Evolutionary conservation across 495 filamentous ascomycete genomes (phyloP).

Genomic region (Neurospora pannonica): DNA sequence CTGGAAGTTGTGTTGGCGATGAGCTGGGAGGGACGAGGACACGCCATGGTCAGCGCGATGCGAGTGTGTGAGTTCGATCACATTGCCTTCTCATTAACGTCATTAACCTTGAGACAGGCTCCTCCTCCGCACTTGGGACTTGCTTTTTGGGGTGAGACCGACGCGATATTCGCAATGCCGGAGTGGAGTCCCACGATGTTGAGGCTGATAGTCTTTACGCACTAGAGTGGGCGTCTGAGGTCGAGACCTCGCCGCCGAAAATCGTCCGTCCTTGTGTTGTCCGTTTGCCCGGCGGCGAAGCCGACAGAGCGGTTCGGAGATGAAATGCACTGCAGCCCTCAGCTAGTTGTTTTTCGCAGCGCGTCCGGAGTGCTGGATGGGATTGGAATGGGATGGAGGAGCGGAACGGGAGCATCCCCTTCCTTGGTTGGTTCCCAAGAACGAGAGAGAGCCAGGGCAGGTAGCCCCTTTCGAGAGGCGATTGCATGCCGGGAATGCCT

Average conservation of each 20-base stretch:
- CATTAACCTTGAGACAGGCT: not conserved
- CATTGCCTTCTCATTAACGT: not conserved
- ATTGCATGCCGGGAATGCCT: not conserved
- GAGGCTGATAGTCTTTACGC: not conserved
- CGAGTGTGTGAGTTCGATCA: not conserved
- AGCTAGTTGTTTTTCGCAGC: not conserved
- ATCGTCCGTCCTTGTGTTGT: not conserved
- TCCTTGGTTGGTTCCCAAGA: not conserved
- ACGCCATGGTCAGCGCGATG: not conserved
- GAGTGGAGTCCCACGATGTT: not conserved
- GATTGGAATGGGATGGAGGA: not conserved
- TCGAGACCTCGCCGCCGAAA: not conserved
- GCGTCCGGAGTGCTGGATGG: not conserved
- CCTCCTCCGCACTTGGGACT: not conserved
- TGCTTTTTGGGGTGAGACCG: not conserved
- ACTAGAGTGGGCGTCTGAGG: not conserved
- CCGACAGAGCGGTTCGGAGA: not conserved
- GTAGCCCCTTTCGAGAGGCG: not conserved
- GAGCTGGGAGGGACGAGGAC: not conserved
- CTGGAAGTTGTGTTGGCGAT: not conserved
- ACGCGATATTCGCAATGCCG: not conserved
- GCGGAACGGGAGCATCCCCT: not conserved
- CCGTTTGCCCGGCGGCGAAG: not conserved
- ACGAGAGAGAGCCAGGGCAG: not conserved
- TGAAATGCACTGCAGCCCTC: not conserved